Evolutionary conservation across 2,329 filamentous ascomycete genomes (phyloP), one percentile per base, ranked within the genome.

Genomic region (Curvularia sp.): DNA sequence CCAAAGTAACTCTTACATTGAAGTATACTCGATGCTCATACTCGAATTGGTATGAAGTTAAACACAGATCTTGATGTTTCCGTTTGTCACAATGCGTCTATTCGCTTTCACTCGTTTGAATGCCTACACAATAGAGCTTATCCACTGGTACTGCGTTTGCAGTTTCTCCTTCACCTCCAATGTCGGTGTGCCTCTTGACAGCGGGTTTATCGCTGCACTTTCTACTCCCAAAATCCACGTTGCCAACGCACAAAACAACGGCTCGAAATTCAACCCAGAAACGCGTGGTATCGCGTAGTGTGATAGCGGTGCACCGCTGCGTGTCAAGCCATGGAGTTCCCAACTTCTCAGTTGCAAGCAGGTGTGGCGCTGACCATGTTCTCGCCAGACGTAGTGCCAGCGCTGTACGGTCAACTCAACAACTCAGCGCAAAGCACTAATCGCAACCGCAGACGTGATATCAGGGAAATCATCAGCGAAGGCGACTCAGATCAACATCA

Each of bases 281-380:
- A 15, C 30, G 47, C 49, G 28, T 30, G 38, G 1, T 18, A 9
- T 12, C 33, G 24, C 24, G 26, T 5, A 20, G 15, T 12, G 47
- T 10, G 5, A 53, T 26, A 30, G n/a, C 30, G 39, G 10, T n/a
- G n/a, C 15, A 20, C 30, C 13, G 31, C 44, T 43, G 13, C 33
- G 22, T 41, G 20, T 22, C 12, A 18, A 31, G 22, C n/a, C 15
- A 58, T 58, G 56, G 56, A 58, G n/a, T 55, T 58, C 33, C 56
- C 56, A 18, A 55, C 31, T 20, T 35, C 8, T 12, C 46, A 46
- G n/a, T 26, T 58, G 15, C 56, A 49, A n/a, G 51, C 56, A 9
- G 30, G 46, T 18, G 20, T 58, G 33, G 47, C 15, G 18, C 47
- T 52, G n/a, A 55, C 46, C 9, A 55, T 55, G 15, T 55, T 55